A percentile compares a stretch with the other conserved stretches of the same genome.
These are phyloP conservation scores for Fusarium succisae DNA, from an alignment of 2,329 filamentous ascomycete species.

Conservation along the genomic window DNA sequence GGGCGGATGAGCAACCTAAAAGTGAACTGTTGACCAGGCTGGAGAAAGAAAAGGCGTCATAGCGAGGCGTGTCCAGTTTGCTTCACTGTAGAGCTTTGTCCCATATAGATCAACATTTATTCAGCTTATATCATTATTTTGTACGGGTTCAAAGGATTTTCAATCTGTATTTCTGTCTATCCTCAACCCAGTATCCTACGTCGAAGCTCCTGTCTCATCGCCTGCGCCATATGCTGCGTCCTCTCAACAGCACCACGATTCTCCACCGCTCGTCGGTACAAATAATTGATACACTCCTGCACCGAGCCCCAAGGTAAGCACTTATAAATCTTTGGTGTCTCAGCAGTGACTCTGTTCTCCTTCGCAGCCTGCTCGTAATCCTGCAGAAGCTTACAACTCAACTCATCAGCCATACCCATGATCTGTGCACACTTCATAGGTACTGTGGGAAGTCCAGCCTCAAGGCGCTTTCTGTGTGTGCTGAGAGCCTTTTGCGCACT, in stretches of 20 bases:
- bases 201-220: constrained; percentile 44
- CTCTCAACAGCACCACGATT: constrained; percentile 50
- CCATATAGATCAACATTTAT: neutral
- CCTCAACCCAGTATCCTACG: constrained; percentile 35
- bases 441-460: constrained; percentile 43
- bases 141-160: accelerated
- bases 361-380: constrained; percentile 35
- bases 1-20: neutral
- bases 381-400: constrained; percentile 60
- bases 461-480: constrained; percentile 53
- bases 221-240: constrained; percentile 43
- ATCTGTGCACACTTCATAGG: constrained; percentile 61
- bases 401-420: constrained; percentile 67
- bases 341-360: constrained; percentile 8
- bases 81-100: neutral
- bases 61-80: accelerated
- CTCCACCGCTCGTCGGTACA: constrained; percentile 51
- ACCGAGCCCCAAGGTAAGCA: constrained; percentile 52
- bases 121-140: accelerated
- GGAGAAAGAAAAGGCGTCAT: neutral
- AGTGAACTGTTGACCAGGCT: neutral
- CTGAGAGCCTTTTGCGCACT: constrained; percentile 54
- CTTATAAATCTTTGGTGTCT: constrained; percentile 47
- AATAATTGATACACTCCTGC: constrained; percentile 50
- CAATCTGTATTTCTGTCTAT: too few species aligned